Evolutionary conservation across 106 monocot genomes (phyloP), one percentile per base, ranked within the genome.

Genomic region (Dactylorhiza incarnata): DNA sequence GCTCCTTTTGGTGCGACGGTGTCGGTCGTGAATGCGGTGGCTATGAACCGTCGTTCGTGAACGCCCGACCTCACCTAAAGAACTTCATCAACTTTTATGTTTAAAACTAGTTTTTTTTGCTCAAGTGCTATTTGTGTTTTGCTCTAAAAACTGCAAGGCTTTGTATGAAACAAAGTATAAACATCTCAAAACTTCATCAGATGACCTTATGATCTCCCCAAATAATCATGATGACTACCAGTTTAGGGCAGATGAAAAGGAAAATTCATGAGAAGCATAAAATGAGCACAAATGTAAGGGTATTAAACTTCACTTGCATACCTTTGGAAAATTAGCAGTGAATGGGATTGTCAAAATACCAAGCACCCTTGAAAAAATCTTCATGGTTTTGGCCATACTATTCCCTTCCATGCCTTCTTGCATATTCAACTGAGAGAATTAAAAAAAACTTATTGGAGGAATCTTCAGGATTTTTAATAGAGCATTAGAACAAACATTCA

Each of bases 371-470:
- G 86, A 86, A 65, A 91, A 82, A 44, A 86, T 91, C 78, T 91
- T 91, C 88, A 88, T 88, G 5, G 65, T 84, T 1, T 73, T 78
- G 15, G 70, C 82, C 84, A 88, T 88, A 23, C 86, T 88, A 86
- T 91, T 91, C 45, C 91, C 91, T 83, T 91, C 88, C 80, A 91
- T 82, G 22, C 88, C 91, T 62, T 88, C 86, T 88, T 91, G 91
- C 88, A 88, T 84, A 74, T 91, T 88, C 7, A 86, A 75, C 88
- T 88, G 19, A 20, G 49, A 49, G 22, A 26, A 65, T 46, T 14
- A 69, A 16, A 69, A 69, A 69, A 26, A 66, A 37, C 45, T 44
- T 45, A 69, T 69, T 69, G 43, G 68, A 68, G 61, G 22, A 17
- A 24, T 23, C 14, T 65, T 29, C 24, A 37, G 13, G 29, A 65